phyloP scores from a whole-genome alignment of 192 early-diverging fungal species.

The Glomus cerebriforme region DNA sequence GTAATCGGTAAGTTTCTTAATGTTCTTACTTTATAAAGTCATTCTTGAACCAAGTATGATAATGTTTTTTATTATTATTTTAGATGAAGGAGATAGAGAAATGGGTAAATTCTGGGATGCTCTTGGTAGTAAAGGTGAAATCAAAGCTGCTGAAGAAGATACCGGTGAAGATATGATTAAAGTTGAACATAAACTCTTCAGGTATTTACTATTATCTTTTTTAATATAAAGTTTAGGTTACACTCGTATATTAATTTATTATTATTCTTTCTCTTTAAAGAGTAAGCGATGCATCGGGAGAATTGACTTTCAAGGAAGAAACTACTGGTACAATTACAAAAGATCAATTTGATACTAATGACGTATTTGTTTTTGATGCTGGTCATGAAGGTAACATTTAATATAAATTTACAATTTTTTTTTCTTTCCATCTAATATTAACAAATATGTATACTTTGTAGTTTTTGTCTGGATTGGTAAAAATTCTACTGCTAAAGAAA shows the following conservation, averaged over 20 bases:
- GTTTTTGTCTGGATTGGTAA: slow-evolving; percentile 66
- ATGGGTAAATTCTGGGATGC: slow-evolving; percentile 61
- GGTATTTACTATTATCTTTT: slow-evolving; percentile 43
- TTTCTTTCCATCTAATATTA: background rate
- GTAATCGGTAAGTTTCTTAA: slow-evolving; percentile 59
- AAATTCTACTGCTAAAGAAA: slow-evolving; percentile 54
- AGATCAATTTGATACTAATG: slow-evolving; percentile 56
- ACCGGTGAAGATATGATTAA: slow-evolving; percentile 37
- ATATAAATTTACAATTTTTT: background rate
- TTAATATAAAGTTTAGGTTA: slow-evolving; percentile 27
- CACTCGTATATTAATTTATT: slow-evolving; percentile 14
- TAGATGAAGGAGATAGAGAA: slow-evolving; percentile 64
- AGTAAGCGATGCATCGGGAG: slow-evolving; percentile 42
- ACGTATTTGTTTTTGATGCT: slow-evolving; percentile 72
- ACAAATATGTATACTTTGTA: background rate
- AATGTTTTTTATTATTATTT: slow-evolving; percentile 9
- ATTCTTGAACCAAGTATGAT: background rate
- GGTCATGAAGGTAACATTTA: slow-evolving; percentile 39
- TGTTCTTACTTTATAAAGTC: background rate
- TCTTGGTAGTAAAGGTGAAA: slow-evolving; percentile 62
- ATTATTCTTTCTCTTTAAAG: slow-evolving; percentile 4
- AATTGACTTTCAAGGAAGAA: slow-evolving; percentile 57
- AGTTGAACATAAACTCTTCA: slow-evolving; percentile 50
- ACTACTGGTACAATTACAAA: slow-evolving; percentile 47
- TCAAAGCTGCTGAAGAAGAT: slow-evolving; percentile 54